Evolutionary conservation across 768 basidiomycete genomes (phyloP).

Genomic region (Auricularia cornea): DNA sequence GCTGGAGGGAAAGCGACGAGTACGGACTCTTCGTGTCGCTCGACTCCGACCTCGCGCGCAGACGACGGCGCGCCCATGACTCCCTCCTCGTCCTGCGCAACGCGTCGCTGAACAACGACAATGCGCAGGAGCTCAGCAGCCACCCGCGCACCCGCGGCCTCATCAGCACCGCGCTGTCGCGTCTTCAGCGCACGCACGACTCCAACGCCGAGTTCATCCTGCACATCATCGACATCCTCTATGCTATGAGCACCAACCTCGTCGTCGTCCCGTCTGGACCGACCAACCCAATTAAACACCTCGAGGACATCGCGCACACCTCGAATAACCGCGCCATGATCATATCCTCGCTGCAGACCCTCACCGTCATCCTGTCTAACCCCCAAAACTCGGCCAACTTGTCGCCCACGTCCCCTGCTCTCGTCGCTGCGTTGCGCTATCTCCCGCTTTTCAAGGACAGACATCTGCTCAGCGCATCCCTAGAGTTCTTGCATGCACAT

Average conservation of each 20-base stretch:
- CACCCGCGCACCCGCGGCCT: conserved; percentile 58
- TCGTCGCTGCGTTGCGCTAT: conserved; percentile 58
- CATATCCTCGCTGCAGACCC: conserved; percentile 50
- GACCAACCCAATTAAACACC: conserved; percentile 44
- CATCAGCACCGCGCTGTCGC: conserved; percentile 55
- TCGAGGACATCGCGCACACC: conserved; percentile 45
- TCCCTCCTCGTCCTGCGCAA: conserved; percentile 85
- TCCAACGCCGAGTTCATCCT: conserved; percentile 65
- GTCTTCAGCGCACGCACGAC: conserved; percentile 53
- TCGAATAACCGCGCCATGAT: conserved; percentile 72
- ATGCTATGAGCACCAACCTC: conserved; percentile 45
- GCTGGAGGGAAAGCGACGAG: conserved; percentile 3
- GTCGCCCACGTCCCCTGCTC: conserved; percentile 45
- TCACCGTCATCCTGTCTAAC: conserved; percentile 56
- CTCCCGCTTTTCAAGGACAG: conserved; percentile 68
- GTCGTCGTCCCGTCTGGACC: conserved; percentile 28
- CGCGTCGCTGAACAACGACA: conserved; percentile 56
- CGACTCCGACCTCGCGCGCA: conserved; percentile 39
- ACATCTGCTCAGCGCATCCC: conserved; percentile 55
- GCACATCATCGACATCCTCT: conserved; percentile 62
- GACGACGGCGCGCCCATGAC: conserved; percentile 72
- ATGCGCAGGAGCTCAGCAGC: conserved; percentile 49
- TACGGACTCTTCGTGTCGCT: conserved; percentile 44
- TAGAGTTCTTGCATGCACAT: conserved; percentile 71
- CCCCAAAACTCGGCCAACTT: conserved; percentile 50